Base-by-base conservation (phyloP, 805 yeast species). In the Lipomyces yamadae region DNA sequence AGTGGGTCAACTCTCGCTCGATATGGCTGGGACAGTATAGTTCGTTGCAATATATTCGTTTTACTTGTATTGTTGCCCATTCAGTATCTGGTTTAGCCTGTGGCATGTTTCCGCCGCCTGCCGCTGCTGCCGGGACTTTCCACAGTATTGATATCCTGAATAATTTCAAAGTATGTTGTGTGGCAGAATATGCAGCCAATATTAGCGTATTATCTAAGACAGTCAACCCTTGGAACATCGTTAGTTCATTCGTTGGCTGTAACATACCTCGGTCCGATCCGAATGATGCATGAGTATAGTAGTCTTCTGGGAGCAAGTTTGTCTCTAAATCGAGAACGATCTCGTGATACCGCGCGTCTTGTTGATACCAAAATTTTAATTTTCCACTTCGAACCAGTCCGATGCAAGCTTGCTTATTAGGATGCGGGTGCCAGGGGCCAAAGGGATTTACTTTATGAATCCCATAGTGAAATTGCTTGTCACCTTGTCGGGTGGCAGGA, bases 321-420 rank as follows among this genome's bases (percentile, higher is more conserved):
- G 68, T 18, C 53, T 69, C 74, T 37, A 68, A 60, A 13, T 70
- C 74, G 30, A 68, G 37, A n/a, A 69, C 68, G 55, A 67, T 55
- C 62, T 74, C 61, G 65, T 70, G 32, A 60, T 58, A 59, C 50
- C 70, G 56, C 60, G 72, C 68, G 11, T 70, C 72, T 29, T 61
- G 65, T 24, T 64, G 64, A 73, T 84, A 88, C 80, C 87, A 86
- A 35, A 88, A 76, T 32, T 82, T 79, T 11, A 67, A 15, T 42
- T 81, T 80, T 1, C 95, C 96, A 70, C 86, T 85, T 63, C 83
- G 81, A 56, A 94, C 81, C 52, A 90, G 78, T 0, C 86, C 86
- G 32, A 90, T 77, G 72, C 92, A 86, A 1, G 93, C 95, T 65
- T 89, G 89, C 70, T 88, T 88, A 2, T 88, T 81, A 15, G 83